Evolutionary conservation across 169 alveolate species (phyloP).

Genomic region (Pseudocohnilembus persalinus): DNA sequence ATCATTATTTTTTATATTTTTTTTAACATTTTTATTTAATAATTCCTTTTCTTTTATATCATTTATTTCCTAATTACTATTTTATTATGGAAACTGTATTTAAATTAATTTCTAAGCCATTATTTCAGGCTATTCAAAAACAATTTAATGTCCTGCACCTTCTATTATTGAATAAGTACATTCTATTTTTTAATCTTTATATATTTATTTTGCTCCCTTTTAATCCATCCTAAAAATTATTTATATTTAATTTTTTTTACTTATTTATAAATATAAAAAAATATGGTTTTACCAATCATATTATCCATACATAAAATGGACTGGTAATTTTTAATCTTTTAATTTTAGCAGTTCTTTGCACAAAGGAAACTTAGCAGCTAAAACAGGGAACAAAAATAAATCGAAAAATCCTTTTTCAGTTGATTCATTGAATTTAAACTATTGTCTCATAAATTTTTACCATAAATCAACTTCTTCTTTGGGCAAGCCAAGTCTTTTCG

Average conservation of each 20-base stretch:
- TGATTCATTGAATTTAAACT: conserved; percentile 21
- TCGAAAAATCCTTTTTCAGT: conserved; percentile 36
- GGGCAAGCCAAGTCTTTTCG: conserved; percentile 17
- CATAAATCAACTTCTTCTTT: conserved; percentile 31
- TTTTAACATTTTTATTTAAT: no score
- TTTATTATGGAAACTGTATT: no score
- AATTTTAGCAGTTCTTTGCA: conserved; percentile 4
- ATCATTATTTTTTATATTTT: no score
- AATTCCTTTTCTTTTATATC: no score
- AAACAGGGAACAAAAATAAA: conserved; percentile 28
- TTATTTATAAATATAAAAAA: no score
- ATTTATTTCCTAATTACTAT: no score
- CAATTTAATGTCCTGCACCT: not conserved
- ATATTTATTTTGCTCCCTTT: conserved; percentile 31
- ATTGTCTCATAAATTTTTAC: conserved; percentile 30
- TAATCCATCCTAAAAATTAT: conserved; percentile 35
- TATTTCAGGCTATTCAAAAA: not conserved
- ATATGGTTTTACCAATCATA: not conserved
- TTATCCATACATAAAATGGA: conserved; percentile 35
- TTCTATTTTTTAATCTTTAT: not conserved
- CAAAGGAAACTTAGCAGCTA: conserved; percentile 5
- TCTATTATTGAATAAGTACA: not conserved
- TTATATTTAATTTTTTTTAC: no score
- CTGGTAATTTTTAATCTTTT: conserved; percentile 17
- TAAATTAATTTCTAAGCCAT: no score